A percentile compares a stretch with the other conserved stretches of the same genome.
Conservation (phyloP, 176 grass and related monocot genomes). For the Paspalum notatum region DNA sequence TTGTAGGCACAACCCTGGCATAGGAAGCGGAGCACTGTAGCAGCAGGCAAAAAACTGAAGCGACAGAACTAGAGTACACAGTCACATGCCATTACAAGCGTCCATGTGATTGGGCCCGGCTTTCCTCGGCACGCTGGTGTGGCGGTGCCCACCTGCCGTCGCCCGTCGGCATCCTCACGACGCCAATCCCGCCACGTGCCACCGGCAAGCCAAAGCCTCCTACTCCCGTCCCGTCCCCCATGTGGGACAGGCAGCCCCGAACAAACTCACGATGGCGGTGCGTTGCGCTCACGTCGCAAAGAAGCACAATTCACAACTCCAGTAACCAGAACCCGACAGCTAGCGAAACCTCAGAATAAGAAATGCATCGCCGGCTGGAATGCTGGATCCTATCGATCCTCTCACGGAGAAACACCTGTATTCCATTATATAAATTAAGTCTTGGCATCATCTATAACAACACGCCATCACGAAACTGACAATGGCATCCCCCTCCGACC, state of each 20-base stretch:
- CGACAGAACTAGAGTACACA: no score
- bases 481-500: conserved; percentile 27
- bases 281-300: not conserved
- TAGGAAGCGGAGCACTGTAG: no score
- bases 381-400: not conserved
- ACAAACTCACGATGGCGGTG: conserved; percentile 12
- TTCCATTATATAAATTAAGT: conserved; percentile 33
- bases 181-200: conserved; percentile 24
- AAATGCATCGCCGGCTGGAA: not conserved
- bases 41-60: no score
- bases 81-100: not conserved
- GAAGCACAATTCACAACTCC: not conserved
- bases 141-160: not conserved
- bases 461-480: conserved; percentile 35
- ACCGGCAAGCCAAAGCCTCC: not conserved
- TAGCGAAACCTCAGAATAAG: not conserved
- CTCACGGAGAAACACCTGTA: conserved; percentile 36
- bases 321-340: conserved; percentile 19
- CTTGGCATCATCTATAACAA: conserved; percentile 46
- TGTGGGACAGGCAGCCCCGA: conserved; percentile 40
- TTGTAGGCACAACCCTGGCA: no score
- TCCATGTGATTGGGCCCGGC: not conserved
- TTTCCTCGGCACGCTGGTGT: not conserved
- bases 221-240: conserved; percentile 8
- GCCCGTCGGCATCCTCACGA: not conserved